Conservation (phyloP, 2,329 filamentous ascomycete species). For the Fonsecaea multimorphosa region DNA sequence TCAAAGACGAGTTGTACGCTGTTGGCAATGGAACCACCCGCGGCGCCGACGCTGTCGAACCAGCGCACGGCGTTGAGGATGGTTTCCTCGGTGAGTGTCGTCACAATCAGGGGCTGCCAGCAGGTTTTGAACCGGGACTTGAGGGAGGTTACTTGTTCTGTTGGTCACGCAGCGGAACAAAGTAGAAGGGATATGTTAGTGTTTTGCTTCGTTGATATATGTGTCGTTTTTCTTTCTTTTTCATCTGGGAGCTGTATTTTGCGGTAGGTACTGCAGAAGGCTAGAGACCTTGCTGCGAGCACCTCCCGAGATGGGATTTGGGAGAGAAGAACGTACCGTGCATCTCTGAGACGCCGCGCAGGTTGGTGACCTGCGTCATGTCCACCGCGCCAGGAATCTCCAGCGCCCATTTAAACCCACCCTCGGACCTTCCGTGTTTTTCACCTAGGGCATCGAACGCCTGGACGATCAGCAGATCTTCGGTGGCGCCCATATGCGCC, state of each 20-base stretch:
- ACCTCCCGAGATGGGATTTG: no score
- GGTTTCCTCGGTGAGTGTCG: conserved; percentile 13
- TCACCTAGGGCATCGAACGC: conserved; percentile 25
- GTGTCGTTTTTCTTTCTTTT: no score
- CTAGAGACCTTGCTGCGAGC: no score
- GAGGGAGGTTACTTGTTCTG: conserved; percentile 21
- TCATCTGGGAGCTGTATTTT: no score
- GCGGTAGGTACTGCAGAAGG: no score
- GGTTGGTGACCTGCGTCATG: conserved; percentile 19
- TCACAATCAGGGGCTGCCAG: conserved; percentile 22
- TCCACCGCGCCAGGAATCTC: conserved; percentile 25
- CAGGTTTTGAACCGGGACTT: conserved; percentile 15
- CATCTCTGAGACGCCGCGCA: conserved; percentile 19
- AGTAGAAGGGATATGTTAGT: background rate
- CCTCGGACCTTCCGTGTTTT: conserved; percentile 19
- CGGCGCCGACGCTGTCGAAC: conserved; percentile 17
- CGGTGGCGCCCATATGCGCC: conserved; percentile 15
- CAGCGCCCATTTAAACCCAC: conserved; percentile 28
- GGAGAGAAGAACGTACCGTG: conserved; percentile 12
- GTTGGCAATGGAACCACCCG: conserved; percentile 4
- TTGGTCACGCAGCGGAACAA: background rate
- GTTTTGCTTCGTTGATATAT: no score
- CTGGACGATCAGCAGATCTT: conserved; percentile 29
- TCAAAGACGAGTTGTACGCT: conserved; percentile 27
- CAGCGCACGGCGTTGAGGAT: conserved; percentile 18